Percentiles rank a stretch among this genome's conserved stretches.
Evolutionary conservation across 2,329 filamentous ascomycete species (phyloP).

Genomic region (Xylaria sp.): DNA sequence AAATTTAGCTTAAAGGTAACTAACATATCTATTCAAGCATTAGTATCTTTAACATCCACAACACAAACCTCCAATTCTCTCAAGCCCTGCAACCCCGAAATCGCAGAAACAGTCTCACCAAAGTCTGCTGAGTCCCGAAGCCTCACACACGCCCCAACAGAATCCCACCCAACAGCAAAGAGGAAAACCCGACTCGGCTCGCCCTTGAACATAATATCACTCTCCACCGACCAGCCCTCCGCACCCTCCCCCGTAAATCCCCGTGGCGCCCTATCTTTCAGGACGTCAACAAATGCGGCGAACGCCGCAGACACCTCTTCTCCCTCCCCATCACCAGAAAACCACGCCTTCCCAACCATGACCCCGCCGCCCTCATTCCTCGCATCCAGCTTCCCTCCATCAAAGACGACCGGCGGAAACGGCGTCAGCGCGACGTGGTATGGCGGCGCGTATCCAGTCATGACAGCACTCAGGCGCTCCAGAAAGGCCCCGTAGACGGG

Average conservation of each 20-base stretch:
- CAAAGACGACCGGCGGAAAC: conserved; percentile 32
- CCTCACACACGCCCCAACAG: conserved; percentile 36
- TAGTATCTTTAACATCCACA: background rate
- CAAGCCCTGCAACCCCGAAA: conserved; percentile 35
- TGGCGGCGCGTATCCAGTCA: conserved; percentile 10
- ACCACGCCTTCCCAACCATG: conserved; percentile 42
- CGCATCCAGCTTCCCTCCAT: conserved; percentile 3
- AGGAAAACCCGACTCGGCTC: conserved; percentile 37
- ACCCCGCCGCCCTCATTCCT: conserved; percentile 24
- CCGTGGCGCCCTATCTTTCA: background rate
- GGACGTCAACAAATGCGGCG: conserved; percentile 20
- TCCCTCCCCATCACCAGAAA: conserved; percentile 19
- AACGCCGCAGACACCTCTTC: conserved; percentile 2
- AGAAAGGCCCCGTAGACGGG: conserved; percentile 37
- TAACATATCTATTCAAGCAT: too few relatives aligned
- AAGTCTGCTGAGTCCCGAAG: conserved; percentile 39
- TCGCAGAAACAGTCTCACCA: conserved; percentile 22
- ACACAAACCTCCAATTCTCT: conserved; percentile 37
- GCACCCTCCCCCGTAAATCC: conserved; percentile 38
- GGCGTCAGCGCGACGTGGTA: conserved; percentile 43
- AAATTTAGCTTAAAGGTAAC: too few relatives aligned
- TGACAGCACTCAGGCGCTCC: conserved; percentile 18
- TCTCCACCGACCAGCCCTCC: conserved; percentile 42
- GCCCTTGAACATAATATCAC: conserved; percentile 35
- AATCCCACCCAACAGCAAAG: conserved; percentile 41